These are phyloP conservation scores for Cucurbitaria berberidis DNA, from an alignment of 2,329 filamentous ascomycete species.

Conservation along the genomic window DNA sequence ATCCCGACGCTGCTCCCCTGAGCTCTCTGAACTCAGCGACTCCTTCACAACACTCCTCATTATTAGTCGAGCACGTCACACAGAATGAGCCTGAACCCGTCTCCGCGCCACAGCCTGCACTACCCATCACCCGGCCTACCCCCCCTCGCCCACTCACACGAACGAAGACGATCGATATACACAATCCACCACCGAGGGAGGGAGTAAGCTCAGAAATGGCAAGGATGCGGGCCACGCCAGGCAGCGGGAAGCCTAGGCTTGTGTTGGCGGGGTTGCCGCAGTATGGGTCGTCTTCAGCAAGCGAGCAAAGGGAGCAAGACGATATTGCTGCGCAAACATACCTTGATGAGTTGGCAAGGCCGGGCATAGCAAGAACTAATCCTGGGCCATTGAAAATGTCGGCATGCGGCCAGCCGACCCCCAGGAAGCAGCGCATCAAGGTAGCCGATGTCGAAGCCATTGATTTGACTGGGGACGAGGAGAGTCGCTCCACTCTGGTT, in stretches of 20 bases:
- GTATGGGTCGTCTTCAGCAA: slow-evolving; percentile 11
- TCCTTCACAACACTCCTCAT: slow-evolving; percentile 17
- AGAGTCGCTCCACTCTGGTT: slow-evolving; percentile 23
- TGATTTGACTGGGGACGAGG: slow-evolving; percentile 44
- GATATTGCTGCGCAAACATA: not conserved
- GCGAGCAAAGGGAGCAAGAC: slow-evolving; percentile 5
- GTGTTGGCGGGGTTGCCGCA: slow-evolving; percentile 35
- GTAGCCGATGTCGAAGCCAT: slow-evolving; percentile 41
- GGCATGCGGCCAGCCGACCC: slow-evolving; percentile 3
- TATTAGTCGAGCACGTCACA: slow-evolving; percentile 11
- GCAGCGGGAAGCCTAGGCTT: slow-evolving; percentile 48
- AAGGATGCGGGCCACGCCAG: slow-evolving; percentile 51
- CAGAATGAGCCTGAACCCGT: slow-evolving; percentile 28
- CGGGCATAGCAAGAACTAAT: not conserved
- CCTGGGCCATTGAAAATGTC: slow-evolving; percentile 14
- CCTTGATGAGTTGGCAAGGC: not conserved
- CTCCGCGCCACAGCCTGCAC: slow-evolving; percentile 18
- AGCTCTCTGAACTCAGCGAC: slow-evolving; percentile 33
- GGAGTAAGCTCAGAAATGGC: slow-evolving; percentile 48
- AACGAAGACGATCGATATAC: slow-evolving; percentile 33
- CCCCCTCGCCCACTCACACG: slow-evolving; percentile 26
- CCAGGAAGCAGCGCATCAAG: slow-evolving; percentile 15
- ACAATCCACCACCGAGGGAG: slow-evolving; percentile 23
- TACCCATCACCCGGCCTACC: slow-evolving; percentile 19
- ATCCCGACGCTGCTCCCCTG: slow-evolving; percentile 27